Evolutionary conservation across 2,329 filamentous ascomycete genomes (phyloP), one percentile per base, ranked within the genome.

Genomic region (Westerdykella sp.): DNA sequence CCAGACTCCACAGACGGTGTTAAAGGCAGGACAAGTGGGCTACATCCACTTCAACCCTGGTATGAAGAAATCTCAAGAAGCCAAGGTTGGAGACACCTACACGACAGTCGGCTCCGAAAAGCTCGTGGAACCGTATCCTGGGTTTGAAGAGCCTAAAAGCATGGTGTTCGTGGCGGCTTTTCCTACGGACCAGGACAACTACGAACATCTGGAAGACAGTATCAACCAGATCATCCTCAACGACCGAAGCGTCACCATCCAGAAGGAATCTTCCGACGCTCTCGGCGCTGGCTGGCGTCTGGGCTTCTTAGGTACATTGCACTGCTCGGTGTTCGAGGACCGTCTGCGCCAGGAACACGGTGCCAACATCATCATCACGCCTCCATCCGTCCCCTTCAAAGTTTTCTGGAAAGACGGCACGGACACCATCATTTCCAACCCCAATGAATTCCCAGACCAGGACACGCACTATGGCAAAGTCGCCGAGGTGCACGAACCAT

Each of bases 91-190:
- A 40, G 93, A 98, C 60, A 98, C 93, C 0, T 95, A 89, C 58
- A 97, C 93, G 1, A 85, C 79, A 1, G 77, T 89, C 3, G 89
- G 87, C 2, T 81, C 73, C 16, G 87, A 95, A 68, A 79, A 80
- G 45, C 60, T 76, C 1, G 89, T 98, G 2, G 77, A 90, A 64
- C 82, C 87, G 11, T 83, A 90, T 42, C 88, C 89, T 0, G 93
- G 91, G 2, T 98, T 98, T 48, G 91, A 95, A 62, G 93, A 98
- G 66, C 91, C 93, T 1, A 95, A 98, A 66, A 85, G 90, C 5
- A 98, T 98, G 93, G 93, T 98, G 4, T 98, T 98, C 55, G 93
- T 98, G 4, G 90, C 91, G 1, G 93, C 93, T 0, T 98, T 95
- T 57, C 93, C 93, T 0, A 89, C 90, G 0, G 90, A 98, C 59